Conservation (phyloP, 2,329 filamentous ascomycete genomes). For the Laburnicola sp. region DNA sequence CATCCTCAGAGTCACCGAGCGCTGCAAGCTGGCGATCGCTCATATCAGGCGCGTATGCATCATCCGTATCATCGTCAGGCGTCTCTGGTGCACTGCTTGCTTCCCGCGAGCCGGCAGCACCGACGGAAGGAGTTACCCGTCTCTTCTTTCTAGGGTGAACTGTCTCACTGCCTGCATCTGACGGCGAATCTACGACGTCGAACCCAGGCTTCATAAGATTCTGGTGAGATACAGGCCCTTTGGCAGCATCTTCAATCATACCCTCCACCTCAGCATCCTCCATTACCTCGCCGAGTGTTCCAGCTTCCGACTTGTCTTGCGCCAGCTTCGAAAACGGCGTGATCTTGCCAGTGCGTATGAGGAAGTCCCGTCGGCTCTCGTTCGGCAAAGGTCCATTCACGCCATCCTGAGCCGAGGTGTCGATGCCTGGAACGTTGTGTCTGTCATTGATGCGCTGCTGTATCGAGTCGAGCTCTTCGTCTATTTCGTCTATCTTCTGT, state of each 20-base stretch:
- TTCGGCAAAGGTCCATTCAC: conserved; percentile 69
- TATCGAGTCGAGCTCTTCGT: conserved; percentile 78
- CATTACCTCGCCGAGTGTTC: conserved; percentile 74
- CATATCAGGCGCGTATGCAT: conserved; percentile 46
- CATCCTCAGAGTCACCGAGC: conserved; percentile 45
- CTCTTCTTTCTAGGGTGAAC: conserved; percentile 48
- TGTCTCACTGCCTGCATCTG: conserved; percentile 34
- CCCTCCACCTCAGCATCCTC: conserved; percentile 78
- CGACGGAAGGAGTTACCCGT: conserved; percentile 30
- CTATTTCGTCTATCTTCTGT: conserved; percentile 64
- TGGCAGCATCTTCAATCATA: conserved; percentile 51
- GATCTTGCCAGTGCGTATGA: conserved; percentile 96
- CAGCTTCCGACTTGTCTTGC: conserved; percentile 64
- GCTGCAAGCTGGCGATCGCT: conserved; percentile 46
- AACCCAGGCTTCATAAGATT: conserved; percentile 55
- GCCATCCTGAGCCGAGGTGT: conserved; percentile 47
- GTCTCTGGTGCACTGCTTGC: conserved; percentile 22
- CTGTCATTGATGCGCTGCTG: conserved; percentile 77
- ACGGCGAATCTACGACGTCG: conserved; percentile 33
- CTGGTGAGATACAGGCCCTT: conserved; percentile 51
- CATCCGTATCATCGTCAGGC: conserved; percentile 45
- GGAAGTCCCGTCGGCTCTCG: conserved; percentile 83
- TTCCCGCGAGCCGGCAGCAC: conserved; percentile 19
- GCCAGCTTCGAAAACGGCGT: conserved; percentile 88
- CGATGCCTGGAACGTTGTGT: conserved; percentile 58